Evolutionary conservation across 345 rosid species (phyloP).

Genomic region (Salix brachista): DNA sequence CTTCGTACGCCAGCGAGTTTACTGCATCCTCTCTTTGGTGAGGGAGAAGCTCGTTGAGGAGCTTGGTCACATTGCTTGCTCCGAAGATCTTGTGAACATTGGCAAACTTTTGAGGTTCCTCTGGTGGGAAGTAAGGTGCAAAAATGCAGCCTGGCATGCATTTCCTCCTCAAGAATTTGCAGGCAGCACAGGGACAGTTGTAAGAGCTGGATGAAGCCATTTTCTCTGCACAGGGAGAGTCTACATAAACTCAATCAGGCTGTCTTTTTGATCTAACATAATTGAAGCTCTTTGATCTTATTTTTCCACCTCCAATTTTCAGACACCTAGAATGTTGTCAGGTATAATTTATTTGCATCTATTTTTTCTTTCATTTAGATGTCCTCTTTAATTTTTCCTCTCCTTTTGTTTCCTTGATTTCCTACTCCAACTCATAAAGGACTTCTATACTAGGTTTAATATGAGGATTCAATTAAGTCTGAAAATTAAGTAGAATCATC

Average conservation of each 20-base stretch:
- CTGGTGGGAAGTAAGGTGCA: constrained; percentile 95
- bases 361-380: neutral
- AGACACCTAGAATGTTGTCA: neutral
- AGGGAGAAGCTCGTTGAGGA: constrained; percentile 80
- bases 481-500: neutral
- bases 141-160: constrained; percentile 91
- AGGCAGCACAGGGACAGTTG: constrained; percentile 96
- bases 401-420: neutral
- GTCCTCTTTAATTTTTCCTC: neutral
- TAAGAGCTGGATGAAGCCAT: constrained; percentile 76
- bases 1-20: constrained; percentile 88
- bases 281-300: neutral
- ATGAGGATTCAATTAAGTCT: neutral
- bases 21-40: constrained; percentile 95
- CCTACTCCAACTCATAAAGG: neutral
- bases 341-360: neutral
- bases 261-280: constrained; percentile 17
- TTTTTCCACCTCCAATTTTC: neutral
- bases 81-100: constrained; percentile 97
- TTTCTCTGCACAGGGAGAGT: constrained; percentile 1
- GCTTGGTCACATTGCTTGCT: constrained; percentile 90
- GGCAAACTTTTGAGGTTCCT: constrained; percentile 90
- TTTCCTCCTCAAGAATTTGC: constrained; percentile 88
- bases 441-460: neutral
- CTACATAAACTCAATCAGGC: constrained; percentile 9